Evolutionary conservation across 2,329 filamentous ascomycete species (phyloP).

Genomic region (Penicillium janthinellum): DNA sequence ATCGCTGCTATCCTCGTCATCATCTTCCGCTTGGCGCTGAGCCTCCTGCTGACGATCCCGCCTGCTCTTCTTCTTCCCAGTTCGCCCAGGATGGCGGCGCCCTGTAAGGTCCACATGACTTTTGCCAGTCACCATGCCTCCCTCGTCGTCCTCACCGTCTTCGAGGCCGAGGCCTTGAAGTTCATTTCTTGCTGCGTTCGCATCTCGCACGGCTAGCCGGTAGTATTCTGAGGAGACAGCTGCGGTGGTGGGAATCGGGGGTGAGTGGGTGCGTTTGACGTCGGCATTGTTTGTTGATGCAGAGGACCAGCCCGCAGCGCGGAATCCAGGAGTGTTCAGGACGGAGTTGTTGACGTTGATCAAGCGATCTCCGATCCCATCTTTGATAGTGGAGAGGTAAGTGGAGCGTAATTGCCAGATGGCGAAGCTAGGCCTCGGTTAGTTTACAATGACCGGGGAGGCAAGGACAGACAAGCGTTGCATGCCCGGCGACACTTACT

Average conservation of each 20-base stretch:
- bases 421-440: constrained; percentile 54
- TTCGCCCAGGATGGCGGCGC: constrained; percentile 40
- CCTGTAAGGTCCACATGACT: constrained; percentile 60
- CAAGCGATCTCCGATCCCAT: constrained; percentile 66
- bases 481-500: constrained; percentile 40
- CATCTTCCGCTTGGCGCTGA: constrained; percentile 56
- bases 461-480: neutral
- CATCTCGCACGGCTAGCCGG: constrained; percentile 47
- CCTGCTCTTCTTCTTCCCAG: constrained; percentile 35
- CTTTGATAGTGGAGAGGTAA: constrained; percentile 65
- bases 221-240: constrained; percentile 66
- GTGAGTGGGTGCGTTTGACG: constrained; percentile 66
- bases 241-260: constrained; percentile 62
- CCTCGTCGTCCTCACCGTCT: constrained; percentile 63
- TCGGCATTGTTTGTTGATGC: constrained; percentile 40
- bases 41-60: constrained; percentile 49
- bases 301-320: constrained; percentile 63
- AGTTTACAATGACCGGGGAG: constrained; percentile 7
- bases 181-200: constrained; percentile 32
- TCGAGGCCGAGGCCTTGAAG: constrained; percentile 39
- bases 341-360: constrained; percentile 66
- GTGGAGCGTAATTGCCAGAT: constrained; percentile 67
- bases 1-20: constrained; percentile 68
- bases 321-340: constrained; percentile 65
- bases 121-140: constrained; percentile 63